phyloP scores from a whole-genome alignment of 495 filamentous ascomycete genomes.

The Penicillium psychrofluorescens region DNA sequence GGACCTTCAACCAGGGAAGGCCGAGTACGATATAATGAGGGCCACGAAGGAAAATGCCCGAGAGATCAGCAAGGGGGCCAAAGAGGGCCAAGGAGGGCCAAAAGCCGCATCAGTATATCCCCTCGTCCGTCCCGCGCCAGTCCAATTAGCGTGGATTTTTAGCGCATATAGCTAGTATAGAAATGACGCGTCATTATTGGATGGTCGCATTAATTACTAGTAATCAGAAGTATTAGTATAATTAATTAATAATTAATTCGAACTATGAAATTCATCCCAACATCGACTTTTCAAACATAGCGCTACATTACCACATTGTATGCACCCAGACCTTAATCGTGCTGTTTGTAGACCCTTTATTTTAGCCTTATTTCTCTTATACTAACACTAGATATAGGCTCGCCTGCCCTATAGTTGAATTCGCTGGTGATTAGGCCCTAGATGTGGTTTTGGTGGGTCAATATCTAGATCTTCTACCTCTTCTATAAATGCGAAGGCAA shows the following conservation, averaged over 20 bases:
- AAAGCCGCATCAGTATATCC: too few species aligned
- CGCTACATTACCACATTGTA: too few species aligned
- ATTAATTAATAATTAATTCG: not conserved
- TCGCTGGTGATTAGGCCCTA: not conserved
- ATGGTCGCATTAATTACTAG: not conserved
- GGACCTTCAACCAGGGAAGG: too few species aligned
- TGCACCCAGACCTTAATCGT: not conserved
- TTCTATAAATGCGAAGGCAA: not conserved
- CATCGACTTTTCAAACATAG: slow-evolving; percentile 1
- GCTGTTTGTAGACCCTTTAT: not conserved
- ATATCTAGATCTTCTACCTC: too few species aligned
- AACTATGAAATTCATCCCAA: not conserved
- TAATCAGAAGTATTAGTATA: not conserved
- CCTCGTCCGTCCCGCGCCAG: slow-evolving; percentile 1
- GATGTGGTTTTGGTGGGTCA: not conserved
- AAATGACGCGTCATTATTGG: slow-evolving; percentile 4
- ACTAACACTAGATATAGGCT: slow-evolving; percentile 1
- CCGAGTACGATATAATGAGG: too few species aligned
- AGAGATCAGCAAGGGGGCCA: too few species aligned
- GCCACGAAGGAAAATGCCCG: too few species aligned
- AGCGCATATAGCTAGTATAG: not conserved
- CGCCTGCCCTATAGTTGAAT: not conserved
- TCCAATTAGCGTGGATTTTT: slow-evolving; percentile 3
- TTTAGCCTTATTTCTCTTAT: slow-evolving; percentile 1
- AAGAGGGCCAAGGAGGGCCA: too few species aligned